Evolutionary conservation across 148 eudicot genomes (phyloP), one percentile per base, ranked within the genome.

Genomic region (Vaccinium myrtillus): DNA sequence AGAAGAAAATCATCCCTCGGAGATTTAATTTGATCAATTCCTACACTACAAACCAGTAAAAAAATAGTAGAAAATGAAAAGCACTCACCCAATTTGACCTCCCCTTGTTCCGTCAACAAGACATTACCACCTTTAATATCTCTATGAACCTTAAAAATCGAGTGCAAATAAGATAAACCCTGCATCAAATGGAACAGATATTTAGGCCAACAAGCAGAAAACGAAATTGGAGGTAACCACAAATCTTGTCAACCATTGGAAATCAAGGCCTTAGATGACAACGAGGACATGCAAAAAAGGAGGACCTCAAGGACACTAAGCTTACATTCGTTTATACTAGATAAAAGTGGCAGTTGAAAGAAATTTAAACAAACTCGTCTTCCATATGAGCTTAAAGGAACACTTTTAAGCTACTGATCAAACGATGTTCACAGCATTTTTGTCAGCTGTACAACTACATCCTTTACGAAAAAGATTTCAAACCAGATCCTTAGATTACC

Each of bases 121-220:
- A 97, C 94, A 84, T 95, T 97, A 86, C 99, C 99, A 81, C 99
- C 98, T 89, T 97, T 97, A 46, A 95, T 97, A 92, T 97, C 99
- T 88, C 99, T 91, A 85, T 97, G 99, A 77, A 97, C 98, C 92
- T 95, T 97, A 88, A 93, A 93, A 85, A 97, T 97, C 46, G 99
- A 97, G 87, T 97, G 99, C 94, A 97, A 90, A 87, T 97, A 97
- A 19, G 98, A 94, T 76, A 95, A 89, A 85, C 99, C 99, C 99
- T 97, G 78, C 90, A 90, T 59, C 59, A 88, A 83, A 82, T 77
- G 55, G n/a, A 84, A 82, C 30, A 63, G 2, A 71, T 49, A 10
- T 76, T 78, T 30, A 82, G 82, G 53, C 32, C 69, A 63, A 78
- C 19, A 21, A 77, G 25, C n/a, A 75, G 54, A 53, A 21, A 55